Evolutionary conservation across 179 eudicot genomes (phyloP).

Genomic region (Spergularia azorica): DNA sequence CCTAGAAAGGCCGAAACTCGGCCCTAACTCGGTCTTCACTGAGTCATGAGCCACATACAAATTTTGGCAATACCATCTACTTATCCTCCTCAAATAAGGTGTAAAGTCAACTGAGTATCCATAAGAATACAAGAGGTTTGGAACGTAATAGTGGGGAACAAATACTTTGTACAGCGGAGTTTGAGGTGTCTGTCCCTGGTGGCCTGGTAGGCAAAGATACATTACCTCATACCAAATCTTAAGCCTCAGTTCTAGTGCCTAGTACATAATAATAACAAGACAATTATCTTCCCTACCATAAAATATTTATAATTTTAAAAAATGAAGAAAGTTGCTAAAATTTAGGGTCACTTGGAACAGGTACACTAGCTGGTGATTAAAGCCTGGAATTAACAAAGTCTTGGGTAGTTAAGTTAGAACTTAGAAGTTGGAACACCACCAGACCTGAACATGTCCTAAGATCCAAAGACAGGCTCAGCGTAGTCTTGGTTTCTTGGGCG

Average conservation of each 20-base stretch:
- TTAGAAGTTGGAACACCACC: too few species aligned
- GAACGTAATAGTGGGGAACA: constrained; percentile 24
- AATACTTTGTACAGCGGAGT: constrained; percentile 25
- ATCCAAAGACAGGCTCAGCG: too few species aligned
- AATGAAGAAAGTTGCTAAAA: background rate
- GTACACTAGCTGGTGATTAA: background rate
- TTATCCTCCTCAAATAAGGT: background rate
- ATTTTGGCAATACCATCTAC: background rate
- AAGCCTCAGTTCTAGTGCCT: background rate
- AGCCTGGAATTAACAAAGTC: background rate
- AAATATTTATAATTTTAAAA: background rate
- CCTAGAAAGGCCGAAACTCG: too few species aligned
- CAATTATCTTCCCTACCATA: background rate
- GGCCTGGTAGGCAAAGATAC: constrained; percentile 7
- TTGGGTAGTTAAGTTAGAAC: too few species aligned
- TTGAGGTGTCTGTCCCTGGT: constrained; percentile 15
- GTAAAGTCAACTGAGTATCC: background rate
- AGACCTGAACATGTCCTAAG: too few species aligned
- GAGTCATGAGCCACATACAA: background rate
- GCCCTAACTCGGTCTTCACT: too few species aligned
- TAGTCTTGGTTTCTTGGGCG: too few species aligned
- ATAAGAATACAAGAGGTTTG: background rate
- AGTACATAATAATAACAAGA: background rate
- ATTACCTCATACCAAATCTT: constrained; percentile 18
- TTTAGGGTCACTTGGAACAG: constrained; percentile 10